A percentile compares a stretch with the other conserved stretches of the same genome.
These are phyloP conservation scores for Rosellinia necatrix DNA, from an alignment of 2,329 filamentous ascomycete genomes.

Conservation along the genomic window DNA sequence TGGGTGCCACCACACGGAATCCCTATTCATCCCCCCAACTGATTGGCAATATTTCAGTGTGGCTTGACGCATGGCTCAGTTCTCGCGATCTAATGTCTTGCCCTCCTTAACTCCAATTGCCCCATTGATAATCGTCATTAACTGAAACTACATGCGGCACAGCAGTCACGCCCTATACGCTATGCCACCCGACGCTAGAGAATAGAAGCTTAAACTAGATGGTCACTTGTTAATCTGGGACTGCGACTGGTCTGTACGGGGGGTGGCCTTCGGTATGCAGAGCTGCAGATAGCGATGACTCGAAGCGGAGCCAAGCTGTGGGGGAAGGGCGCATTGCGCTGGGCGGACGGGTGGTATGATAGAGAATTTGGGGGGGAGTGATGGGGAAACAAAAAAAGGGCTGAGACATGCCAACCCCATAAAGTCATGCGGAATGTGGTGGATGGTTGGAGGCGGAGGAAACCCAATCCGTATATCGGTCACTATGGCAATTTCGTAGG, in stretches of 20 bases:
- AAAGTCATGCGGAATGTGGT: conserved; percentile 26
- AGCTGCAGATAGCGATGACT: conserved; percentile 21
- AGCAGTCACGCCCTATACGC: background rate
- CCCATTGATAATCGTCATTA: too few species aligned
- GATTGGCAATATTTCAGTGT: background rate
- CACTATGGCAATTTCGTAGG: background rate
- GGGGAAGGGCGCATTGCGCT: conserved; percentile 15
- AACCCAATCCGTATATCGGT: background rate
- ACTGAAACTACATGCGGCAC: too few species aligned
- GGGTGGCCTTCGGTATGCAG: background rate
- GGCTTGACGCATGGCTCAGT: background rate
- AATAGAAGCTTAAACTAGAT: background rate
- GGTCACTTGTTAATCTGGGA: background rate
- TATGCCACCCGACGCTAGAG: background rate
- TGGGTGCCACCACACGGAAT: background rate
- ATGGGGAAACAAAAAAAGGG: conserved; percentile 2
- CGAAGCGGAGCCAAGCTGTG: conserved; percentile 21
- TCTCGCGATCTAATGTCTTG: background rate
- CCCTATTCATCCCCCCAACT: background rate
- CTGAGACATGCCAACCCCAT: conserved; percentile 21
- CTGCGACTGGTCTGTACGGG: background rate
- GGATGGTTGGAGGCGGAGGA: conserved; percentile 1
- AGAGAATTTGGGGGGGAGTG: too few species aligned
- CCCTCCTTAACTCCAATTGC: too few species aligned
- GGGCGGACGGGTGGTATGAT: conserved; percentile 9